Percentiles rank a stretch among this genome's conserved stretches.
phyloP scores from a whole-genome alignment of 805 yeast species.

The Ogataea kodamae region DNA sequence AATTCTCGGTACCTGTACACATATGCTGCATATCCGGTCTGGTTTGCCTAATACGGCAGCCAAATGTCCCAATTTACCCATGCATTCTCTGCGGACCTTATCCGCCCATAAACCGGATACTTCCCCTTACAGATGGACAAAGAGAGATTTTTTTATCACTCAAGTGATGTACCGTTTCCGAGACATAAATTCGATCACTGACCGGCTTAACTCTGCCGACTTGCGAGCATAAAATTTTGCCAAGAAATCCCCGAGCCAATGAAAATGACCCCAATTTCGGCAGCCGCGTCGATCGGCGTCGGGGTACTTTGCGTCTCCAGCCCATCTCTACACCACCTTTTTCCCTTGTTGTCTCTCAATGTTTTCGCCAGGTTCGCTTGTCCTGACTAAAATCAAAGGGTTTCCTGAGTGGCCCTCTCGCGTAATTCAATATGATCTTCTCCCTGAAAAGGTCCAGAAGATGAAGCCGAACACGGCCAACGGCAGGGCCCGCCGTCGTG shows the following conservation, averaged over 20 bases:
- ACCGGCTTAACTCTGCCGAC: constrained; percentile 9
- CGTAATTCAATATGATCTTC: constrained; percentile 56
- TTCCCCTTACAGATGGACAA: no score
- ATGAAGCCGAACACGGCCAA: constrained; percentile 45
- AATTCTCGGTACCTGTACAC: no score
- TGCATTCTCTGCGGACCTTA: constrained; percentile 1
- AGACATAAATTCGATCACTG: constrained; percentile 11
- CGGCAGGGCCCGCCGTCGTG: constrained; percentile 21
- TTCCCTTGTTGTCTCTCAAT: constrained; percentile 1
- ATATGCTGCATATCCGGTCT: no score
- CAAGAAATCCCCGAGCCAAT: constrained; percentile 8
- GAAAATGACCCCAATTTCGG: constrained; percentile 1
- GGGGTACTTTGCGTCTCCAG: no score
- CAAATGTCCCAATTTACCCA: constrained; percentile 2
- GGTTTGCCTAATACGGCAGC: constrained; percentile 2
- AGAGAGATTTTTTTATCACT: constrained; percentile 9
- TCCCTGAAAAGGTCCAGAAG: constrained; percentile 54
- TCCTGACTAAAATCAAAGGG: constrained; percentile 80
- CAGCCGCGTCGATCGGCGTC: constrained; percentile 7
- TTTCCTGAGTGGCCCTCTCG: constrained; percentile 92
- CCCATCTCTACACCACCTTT: constrained; percentile 10
- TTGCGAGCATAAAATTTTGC: constrained; percentile 1
- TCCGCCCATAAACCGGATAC: no score
- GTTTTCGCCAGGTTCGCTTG: constrained; percentile 46
- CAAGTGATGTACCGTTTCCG: constrained; percentile 6